Evolutionary conservation across 2,329 filamentous ascomycete species (phyloP).

Genomic region (Leptoxyphium fumago): DNA sequence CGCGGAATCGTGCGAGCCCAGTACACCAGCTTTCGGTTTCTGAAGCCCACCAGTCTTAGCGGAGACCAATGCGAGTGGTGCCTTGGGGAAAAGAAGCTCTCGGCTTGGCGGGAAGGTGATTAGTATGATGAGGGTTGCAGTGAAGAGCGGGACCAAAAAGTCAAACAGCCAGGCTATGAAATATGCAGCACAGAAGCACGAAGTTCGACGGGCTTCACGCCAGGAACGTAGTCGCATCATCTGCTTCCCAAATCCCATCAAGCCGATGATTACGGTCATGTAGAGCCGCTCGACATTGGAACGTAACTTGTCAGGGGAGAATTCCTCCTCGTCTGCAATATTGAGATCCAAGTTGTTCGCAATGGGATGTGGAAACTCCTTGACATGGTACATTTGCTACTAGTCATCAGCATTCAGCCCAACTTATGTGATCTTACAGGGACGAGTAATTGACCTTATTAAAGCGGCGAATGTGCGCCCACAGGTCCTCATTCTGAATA

Average conservation of each 20-base stretch:
- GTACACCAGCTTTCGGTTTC: conserved; percentile 59
- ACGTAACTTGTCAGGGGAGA: conserved; percentile 69
- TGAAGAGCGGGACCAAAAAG: conserved; percentile 48
- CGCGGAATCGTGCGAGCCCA: conserved; percentile 61
- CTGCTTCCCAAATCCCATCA: conserved; percentile 57
- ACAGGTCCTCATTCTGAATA: conserved; percentile 57
- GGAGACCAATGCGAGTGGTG: conserved; percentile 59
- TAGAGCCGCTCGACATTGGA: conserved; percentile 67
- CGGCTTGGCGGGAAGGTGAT: conserved; percentile 52
- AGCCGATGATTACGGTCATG: conserved; percentile 57
- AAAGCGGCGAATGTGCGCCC: conserved; percentile 57
- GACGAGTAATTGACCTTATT: conserved; percentile 43
- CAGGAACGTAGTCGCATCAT: conserved; percentile 64
- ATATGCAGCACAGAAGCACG: conserved; percentile 48
- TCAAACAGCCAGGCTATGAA: conserved; percentile 57
- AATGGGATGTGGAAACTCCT: conserved; percentile 44
- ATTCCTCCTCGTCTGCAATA: conserved; percentile 68
- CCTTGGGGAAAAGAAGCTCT: conserved; percentile 55
- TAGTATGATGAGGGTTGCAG: conserved; percentile 46
- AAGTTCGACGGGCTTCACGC: conserved; percentile 56
- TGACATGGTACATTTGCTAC: conserved; percentile 55
- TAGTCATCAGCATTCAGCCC: conserved; percentile 11
- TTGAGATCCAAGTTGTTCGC: conserved; percentile 64
- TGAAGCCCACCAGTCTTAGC: conserved; percentile 57
- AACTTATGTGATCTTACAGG: background rate